Evolutionary conservation across 495 filamentous ascomycete genomes (phyloP), one percentile per base, ranked within the genome.

Genomic region (Podospora conica): DNA sequence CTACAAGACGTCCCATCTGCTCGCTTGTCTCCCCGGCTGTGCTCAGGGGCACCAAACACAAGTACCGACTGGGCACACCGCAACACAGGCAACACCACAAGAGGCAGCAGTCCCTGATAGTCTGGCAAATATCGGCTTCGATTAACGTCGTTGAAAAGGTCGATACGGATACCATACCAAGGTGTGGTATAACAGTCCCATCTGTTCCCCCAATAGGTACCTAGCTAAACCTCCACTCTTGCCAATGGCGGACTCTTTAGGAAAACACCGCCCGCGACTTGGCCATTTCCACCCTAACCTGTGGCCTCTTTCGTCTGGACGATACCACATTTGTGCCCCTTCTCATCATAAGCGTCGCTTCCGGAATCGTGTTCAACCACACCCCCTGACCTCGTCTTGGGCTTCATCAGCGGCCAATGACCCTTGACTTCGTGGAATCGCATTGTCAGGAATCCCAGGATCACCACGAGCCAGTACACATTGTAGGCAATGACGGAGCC

Each of bases 401-500:
- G 29, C 61, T 72, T 74, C 62, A 82, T 76, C 58, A 91, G 77
- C 20, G 90, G 88, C 80, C 83, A 88, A 67, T 84, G 86, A 10
- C 88, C 90, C 25, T 82, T 86, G 61, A 82, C 82, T 73, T 94
- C 91, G 23, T 82, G 82, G 74, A 86, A 91, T 63, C 86, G 76
- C 85, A 93, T 85, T 10, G 78, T 60, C 0, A 84, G 61, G 69
- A 93, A 89, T 1, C 77, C 80, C 24, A 81, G 56, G 57, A 91
- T 90, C 54, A 92, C 82, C 12, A 76, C 76, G 27, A 96, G 77
- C 90, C 85, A 97, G 80, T 96, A 97, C 5, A 96, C 25, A 71
- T 97, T 96, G 78, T 97, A 97, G 4, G 88, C 86, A 65, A 97
- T 86, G 53, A 95, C 89, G 0, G 87, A 88, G 58, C 87, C 91